Conservation (phyloP, 306 rosid genomes). For the Cajanus cajan region DNA sequence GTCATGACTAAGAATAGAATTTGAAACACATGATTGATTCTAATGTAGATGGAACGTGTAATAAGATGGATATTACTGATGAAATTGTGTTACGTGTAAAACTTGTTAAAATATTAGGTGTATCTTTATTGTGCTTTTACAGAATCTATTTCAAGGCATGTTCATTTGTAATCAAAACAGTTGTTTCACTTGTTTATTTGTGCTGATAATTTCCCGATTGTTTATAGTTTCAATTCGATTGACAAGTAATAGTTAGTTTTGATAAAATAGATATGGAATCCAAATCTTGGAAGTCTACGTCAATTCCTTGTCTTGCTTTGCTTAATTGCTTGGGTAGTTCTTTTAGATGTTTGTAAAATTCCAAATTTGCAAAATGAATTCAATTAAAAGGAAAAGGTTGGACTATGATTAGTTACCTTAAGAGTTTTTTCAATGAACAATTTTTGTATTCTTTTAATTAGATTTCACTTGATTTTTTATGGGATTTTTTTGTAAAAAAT, state of each 20-base stretch:
- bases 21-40: background rate
- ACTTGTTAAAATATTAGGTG: background rate
- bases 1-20: background rate
- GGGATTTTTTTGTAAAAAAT: too few species aligned
- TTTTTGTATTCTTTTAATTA: background rate
- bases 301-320: background rate
- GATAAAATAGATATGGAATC: background rate
- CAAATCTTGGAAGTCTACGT: background rate
- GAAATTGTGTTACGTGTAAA: background rate
- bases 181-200: background rate
- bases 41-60: background rate
- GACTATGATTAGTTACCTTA: background rate
- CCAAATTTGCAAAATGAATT: background rate
- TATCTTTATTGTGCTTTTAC: background rate
- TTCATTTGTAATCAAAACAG: background rate
- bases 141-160: background rate
- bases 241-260: background rate
- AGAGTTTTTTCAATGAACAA: background rate
- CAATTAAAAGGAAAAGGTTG: too few species aligned
- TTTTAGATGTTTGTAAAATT: background rate
- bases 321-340: background rate
- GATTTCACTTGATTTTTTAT: background rate
- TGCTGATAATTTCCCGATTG: background rate
- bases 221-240: background rate
- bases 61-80: background rate